These are phyloP conservation scores for Colletotrichum filicis DNA, from an alignment of 2,329 filamentous ascomycete genomes.

Conservation along the genomic window DNA sequence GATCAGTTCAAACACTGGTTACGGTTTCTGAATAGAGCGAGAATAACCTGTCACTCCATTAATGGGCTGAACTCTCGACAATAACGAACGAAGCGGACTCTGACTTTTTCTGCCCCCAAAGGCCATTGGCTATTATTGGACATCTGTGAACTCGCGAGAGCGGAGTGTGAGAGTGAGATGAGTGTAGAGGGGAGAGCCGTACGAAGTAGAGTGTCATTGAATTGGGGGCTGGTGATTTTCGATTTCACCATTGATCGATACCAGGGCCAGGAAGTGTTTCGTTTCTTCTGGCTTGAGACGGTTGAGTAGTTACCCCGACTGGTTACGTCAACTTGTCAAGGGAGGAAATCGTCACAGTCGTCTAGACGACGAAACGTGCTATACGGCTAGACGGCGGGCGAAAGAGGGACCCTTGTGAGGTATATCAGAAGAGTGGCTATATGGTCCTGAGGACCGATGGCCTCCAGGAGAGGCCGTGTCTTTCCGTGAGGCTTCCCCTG, in stretches of 20 bases:
- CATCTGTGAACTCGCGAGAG: not conserved
- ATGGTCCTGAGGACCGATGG: not conserved
- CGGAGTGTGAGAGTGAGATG: not conserved
- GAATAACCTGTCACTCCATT: not conserved
- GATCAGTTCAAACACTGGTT: slow-evolving; percentile 15
- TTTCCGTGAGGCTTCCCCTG: not conserved
- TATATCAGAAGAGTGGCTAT: slow-evolving; percentile 17
- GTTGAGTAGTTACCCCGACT: not conserved
- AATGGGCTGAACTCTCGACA: slow-evolving; percentile 17
- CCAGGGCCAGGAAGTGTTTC: slow-evolving; percentile 12
- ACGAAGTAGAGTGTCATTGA: not conserved
- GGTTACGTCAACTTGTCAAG: not conserved
- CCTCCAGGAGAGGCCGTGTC: not conserved
- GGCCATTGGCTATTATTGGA: slow-evolving; percentile 19
- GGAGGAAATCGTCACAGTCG: too few species aligned
- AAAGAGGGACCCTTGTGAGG: slow-evolving; percentile 1
- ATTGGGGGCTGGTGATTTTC: not conserved
- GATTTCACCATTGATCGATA: not conserved
- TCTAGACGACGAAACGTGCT: slow-evolving; percentile 8
- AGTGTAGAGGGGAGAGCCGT: too few species aligned
- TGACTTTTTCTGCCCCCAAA: not conserved
- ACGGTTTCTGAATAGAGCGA: slow-evolving; percentile 1
- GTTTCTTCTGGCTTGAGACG: slow-evolving; percentile 7
- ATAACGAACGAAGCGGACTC: not conserved
- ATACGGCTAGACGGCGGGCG: slow-evolving; percentile 1